phyloP scores from a whole-genome alignment of 2,329 filamentous ascomycete species.

The Plectosphaerella cucumerina region DNA sequence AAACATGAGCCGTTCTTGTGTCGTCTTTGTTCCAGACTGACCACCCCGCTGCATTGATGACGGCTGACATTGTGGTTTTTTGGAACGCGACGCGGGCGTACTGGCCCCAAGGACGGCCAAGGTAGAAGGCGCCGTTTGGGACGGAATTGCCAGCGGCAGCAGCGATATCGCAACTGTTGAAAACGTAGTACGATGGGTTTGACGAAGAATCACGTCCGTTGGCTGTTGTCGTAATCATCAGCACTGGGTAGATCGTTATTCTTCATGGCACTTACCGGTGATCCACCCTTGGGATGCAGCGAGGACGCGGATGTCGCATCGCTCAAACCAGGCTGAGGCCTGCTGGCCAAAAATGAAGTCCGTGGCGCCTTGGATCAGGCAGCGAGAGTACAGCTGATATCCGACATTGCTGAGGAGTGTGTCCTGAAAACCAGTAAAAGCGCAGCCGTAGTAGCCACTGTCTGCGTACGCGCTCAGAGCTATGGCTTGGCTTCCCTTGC shows the following conservation, averaged over 20 bases:
- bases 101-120: constrained; percentile 43
- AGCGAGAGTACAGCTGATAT: constrained; percentile 41
- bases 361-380: constrained; percentile 41
- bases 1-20: constrained; percentile 45
- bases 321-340: constrained; percentile 39
- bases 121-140: constrained; percentile 34
- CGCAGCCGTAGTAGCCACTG: constrained; percentile 42
- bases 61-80: constrained; percentile 42
- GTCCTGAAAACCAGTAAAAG: constrained; percentile 44
- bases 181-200: constrained; percentile 36
- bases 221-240: constrained; percentile 23
- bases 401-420: constrained; percentile 42
- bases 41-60: constrained; percentile 60
- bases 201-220: constrained; percentile 32
- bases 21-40: constrained; percentile 45
- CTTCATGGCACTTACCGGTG: constrained; percentile 26
- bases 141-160: constrained; percentile 33
- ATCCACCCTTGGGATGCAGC: constrained; percentile 30
- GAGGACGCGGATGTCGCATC: constrained; percentile 33
- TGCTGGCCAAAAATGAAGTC: constrained; percentile 46
- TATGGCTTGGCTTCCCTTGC: constrained; percentile 42
- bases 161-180: constrained; percentile 38
- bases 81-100: constrained; percentile 46
- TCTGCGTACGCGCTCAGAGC: constrained; percentile 38
- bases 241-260: background rate